Evolutionary conservation across 163 green algal genomes (phyloP).

Genomic region (Prototheca stagnorum): DNA sequence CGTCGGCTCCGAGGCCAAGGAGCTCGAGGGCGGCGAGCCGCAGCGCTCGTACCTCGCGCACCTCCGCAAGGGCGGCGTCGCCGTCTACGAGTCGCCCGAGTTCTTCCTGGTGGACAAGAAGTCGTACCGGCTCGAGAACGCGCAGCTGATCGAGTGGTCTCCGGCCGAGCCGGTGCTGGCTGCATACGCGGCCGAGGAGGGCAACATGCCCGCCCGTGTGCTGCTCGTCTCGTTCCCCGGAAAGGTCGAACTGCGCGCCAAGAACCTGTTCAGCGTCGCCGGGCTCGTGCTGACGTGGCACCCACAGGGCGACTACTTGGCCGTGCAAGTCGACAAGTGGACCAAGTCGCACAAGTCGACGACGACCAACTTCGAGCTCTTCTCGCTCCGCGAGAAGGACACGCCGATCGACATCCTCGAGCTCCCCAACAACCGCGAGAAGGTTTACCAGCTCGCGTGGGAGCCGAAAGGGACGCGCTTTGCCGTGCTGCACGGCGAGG

Average conservation of each 20-base stretch:
- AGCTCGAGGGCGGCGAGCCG: not conserved
- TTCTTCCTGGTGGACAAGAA: conserved; percentile 91
- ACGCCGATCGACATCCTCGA: conserved; percentile 71
- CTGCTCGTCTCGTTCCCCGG: conserved; percentile 60
- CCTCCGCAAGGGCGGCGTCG: conserved; percentile 27
- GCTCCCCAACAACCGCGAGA: conserved; percentile 85
- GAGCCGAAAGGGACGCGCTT: conserved; percentile 84
- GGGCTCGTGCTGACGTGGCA: conserved; percentile 77
- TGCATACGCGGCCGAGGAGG: conserved; percentile 59
- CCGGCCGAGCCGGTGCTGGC: conserved; percentile 67
- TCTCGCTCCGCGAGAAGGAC: conserved; percentile 69
- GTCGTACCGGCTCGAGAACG: conserved; percentile 69
- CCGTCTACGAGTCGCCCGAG: conserved; percentile 69
- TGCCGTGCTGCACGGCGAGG: conserved; percentile 80
- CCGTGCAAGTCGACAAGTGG: conserved; percentile 83
- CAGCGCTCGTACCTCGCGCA: conserved; percentile 43
- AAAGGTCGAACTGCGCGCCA: conserved; percentile 69
- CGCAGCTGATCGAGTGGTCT: conserved; percentile 64
- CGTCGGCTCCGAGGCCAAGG: conserved; percentile 32
- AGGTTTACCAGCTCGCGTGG: conserved; percentile 84
- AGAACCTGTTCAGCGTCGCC: conserved; percentile 94
- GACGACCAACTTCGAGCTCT: conserved; percentile 90
- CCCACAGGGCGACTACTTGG: conserved; percentile 87
- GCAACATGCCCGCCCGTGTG: conserved; percentile 83
- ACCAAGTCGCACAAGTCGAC: conserved; percentile 97